Conservation (phyloP, 2,329 filamentous ascomycete species). For the Colletotrichum tanaceti region DNA sequence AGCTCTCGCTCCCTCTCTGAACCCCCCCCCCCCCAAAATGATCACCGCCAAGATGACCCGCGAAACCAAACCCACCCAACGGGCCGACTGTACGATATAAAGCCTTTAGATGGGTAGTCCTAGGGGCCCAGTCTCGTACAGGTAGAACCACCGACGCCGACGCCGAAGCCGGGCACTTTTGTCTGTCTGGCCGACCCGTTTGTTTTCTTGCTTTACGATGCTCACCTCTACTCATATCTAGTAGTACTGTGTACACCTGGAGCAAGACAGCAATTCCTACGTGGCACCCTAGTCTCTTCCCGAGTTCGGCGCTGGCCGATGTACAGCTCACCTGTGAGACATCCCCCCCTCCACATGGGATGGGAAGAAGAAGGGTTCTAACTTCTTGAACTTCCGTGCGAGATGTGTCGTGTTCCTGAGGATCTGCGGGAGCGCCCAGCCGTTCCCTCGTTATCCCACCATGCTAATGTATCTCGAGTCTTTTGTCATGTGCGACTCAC, state of each 20-base stretch:
- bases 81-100: not conserved
- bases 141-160: not conserved
- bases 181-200: not conserved
- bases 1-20: too few relatives aligned
- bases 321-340: not conserved
- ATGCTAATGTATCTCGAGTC: not conserved
- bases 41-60: not conserved
- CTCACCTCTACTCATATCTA: too few relatives aligned
- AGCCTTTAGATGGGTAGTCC: not conserved
- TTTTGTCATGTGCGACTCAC: not conserved
- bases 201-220: not conserved
- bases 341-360: too few relatives aligned
- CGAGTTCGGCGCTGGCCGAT: not conserved
- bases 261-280: not conserved
- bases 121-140: not conserved
- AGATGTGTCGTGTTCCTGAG: not conserved
- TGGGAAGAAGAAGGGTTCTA: too few relatives aligned
- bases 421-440: not conserved
- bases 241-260: too few relatives aligned
- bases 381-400: too few relatives aligned
- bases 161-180: slow-evolving; percentile 11
- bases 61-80: too few relatives aligned
- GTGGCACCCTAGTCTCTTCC: slow-evolving; percentile 11
- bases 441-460: not conserved
- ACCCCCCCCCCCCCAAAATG: too few relatives aligned